Base-by-base conservation (phyloP, 495 filamentous ascomycete genomes). In the Hypoxylon subgilvum region DNA sequence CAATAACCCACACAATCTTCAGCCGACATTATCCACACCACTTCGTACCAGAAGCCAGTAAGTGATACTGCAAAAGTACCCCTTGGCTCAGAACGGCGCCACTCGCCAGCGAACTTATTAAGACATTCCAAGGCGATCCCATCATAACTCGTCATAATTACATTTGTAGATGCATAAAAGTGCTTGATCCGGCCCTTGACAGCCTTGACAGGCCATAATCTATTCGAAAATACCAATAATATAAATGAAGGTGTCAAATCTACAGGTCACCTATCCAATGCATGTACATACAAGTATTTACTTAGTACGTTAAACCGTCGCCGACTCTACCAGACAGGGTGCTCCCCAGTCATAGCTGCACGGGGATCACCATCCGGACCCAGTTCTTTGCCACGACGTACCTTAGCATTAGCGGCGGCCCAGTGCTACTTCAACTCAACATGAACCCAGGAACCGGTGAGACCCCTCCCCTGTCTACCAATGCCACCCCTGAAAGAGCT, bases 371-470 rank as follows among this genome's bases (percentile, higher is more conserved):
- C 34, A 63, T 63, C 60, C 60, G 60, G 32, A 42, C 59, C 59
- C 46, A 18, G 41, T 52, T 36, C 28, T 28, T 41, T 46, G 46
- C 51, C 34, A 56, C 31, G 7, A 10, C 27, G 27, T 30, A 30
- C 5, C 4, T 35, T 35, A 35, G 9, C 7, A n/a, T 35, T 54
- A 57, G 36, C 30, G 50, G 43, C 31, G 60, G 43, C 25, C 60
- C 60, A 63, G 31, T 63, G 36, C 49, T n/a, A n/a, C n/a, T n/a
- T n/a, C n/a, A 9, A 63, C 60, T 36, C 19, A 41, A 51, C 55
- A 43, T 38, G 53, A 63, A 63, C 60, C 60, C 60, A 63, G 34
- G 60, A 63, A 63, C 53, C 60, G 60, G 60, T 63, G 53, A 63
- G 47, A 28, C 32, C 48, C 60, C 48, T 8, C 28, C 60, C 38